phyloP scores from a whole-genome alignment of 305 asterid species.

The Solanum hybrid region DNA sequence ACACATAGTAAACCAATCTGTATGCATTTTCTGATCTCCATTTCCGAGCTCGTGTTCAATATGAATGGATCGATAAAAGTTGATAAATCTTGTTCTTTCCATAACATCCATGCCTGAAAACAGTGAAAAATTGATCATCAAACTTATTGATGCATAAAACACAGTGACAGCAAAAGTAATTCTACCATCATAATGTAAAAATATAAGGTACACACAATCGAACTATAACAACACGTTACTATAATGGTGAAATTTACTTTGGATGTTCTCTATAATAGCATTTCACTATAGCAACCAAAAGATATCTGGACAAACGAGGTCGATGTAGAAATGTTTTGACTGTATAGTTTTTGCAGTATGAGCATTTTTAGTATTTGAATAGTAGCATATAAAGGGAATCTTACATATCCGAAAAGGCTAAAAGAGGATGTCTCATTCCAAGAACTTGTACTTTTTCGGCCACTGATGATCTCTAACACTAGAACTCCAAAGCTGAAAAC shows the following conservation, averaged over 20 bases:
- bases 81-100: slow-evolving; percentile 21
- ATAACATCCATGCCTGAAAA: slow-evolving; percentile 38
- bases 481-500: slow-evolving; percentile 54
- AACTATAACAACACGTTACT: background rate
- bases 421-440: slow-evolving; percentile 17
- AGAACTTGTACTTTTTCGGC: slow-evolving; percentile 34
- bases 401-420: slow-evolving; percentile 43
- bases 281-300: background rate
- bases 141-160: background rate
- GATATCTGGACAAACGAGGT: background rate
- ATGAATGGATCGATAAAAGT: background rate
- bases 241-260: too few relatives aligned
- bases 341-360: background rate
- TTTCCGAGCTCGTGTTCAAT: background rate
- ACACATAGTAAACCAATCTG: slow-evolving; percentile 22
- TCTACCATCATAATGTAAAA: background rate
- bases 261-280: background rate
- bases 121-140: background rate
- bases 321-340: background rate
- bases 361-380: background rate
- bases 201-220: background rate
- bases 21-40: slow-evolving; percentile 8
- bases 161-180: background rate
- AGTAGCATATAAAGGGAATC: slow-evolving; percentile 10
- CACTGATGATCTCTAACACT: slow-evolving; percentile 35